Base-by-base conservation (phyloP, 2,329 filamentous ascomycete genomes). In the Phyllachora maydis region DNA sequence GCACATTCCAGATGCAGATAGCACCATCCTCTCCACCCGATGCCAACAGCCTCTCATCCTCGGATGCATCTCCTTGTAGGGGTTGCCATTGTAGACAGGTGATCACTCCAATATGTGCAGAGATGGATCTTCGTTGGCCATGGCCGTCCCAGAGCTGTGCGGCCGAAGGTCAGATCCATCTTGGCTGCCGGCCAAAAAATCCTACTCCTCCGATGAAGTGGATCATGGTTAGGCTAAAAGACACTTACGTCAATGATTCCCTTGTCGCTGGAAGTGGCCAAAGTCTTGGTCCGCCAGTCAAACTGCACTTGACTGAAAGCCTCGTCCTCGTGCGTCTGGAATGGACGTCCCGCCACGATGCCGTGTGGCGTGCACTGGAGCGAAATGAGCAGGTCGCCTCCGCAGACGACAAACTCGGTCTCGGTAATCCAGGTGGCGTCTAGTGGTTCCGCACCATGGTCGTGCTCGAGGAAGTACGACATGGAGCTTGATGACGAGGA, bases 41-140 rank as follows among this genome's bases (percentile, higher is more conserved):
- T 6, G 67, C 66, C 26, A 70, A 53, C 4, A 72, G 45, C 13
- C 67, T 51, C 31, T 69, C 63, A 23, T 57, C 56, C 5, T 55
- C 46, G 4, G 36, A 26, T 1, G 35, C 26, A 2, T 40, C 39
- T 9, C 41, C 35, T 26, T 54, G 50, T 11, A 62, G 32, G 8
- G 67, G 66, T 34, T 72, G 67, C 65, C 66, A 73, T 28, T 56
- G 50, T 30, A 72, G 47, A 4, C 58, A 53, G 0, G 63, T 68
- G 24, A 72, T 59, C 13, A 54, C 42, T 11, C 64, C 62, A 26
- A 59, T 56, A 32, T 72, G 67, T 5, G 65, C 65, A 21, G 54
- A 54, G 26, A 70, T 66, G 18, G 61, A 56, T 24, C 54, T 55
- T 13, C 56, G 50, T 27, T 60, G 54, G 11, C 63, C 64, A 12